Evolutionary conservation across 257 asterid species (phyloP).

Genomic region (Penstemon newberryi): DNA sequence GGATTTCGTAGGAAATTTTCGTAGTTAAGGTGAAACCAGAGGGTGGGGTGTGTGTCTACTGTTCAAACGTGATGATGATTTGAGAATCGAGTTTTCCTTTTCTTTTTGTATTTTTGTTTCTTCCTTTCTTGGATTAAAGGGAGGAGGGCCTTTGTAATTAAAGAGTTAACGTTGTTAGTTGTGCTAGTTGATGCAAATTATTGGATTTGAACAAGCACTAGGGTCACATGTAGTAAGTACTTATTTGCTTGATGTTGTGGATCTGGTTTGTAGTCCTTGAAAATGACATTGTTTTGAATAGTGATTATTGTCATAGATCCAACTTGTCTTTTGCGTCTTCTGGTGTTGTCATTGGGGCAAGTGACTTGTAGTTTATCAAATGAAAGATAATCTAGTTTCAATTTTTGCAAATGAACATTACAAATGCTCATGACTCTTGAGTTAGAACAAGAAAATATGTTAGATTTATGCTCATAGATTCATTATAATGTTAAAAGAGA

Average conservation of each 20-base stretch:
- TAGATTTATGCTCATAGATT: no score
- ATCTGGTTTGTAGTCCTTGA: constrained; percentile 11
- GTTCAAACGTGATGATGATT: constrained; percentile 2
- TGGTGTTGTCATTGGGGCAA: no score
- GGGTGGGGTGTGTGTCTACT: constrained; percentile 11
- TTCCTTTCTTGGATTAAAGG: constrained; percentile 24
- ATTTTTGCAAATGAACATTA: no score
- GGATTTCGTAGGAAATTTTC: neutral
- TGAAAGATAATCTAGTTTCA: no score
- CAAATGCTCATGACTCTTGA: no score
- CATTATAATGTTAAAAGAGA: no score
- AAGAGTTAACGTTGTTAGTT: constrained; percentile 38
- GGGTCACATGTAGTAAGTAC: constrained; percentile 19
- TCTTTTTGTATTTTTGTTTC: constrained; percentile 22
- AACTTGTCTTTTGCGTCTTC: no score
- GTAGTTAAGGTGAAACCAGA: constrained; percentile 9
- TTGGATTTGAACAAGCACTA: constrained; percentile 38
- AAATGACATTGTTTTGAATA: neutral
- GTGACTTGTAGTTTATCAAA: no score
- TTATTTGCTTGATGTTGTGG: constrained; percentile 18
- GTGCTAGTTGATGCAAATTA: constrained; percentile 35
- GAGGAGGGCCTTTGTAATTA: constrained; percentile 38
- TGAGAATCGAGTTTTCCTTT: constrained; percentile 1
- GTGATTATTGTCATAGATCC: neutral
- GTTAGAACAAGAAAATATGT: no score